Evolutionary conservation across 1,284 basidiomycete genomes (phyloP), one percentile per base, ranked within the genome.

Genomic region (Wolfiporia cocos): DNA sequence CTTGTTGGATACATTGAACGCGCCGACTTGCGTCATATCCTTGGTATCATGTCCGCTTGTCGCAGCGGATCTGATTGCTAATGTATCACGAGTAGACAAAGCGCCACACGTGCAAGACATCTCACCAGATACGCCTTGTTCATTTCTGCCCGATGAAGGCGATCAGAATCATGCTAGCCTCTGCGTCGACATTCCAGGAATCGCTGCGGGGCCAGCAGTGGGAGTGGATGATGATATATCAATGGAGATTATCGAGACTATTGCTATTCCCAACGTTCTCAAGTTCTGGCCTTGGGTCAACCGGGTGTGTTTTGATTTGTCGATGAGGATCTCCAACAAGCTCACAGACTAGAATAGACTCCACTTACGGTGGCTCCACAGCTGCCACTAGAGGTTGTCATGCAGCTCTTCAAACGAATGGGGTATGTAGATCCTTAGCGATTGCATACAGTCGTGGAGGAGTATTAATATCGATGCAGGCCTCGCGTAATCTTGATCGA

Each of bases 401-500:
- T 97, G 84, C 90, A 96, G 59, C 67, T 97, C 21, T 97, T 97
- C 71, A 89, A 93, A 56, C 78, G 91, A 37, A 88, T 97, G 84
- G 94, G 95, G 93, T 93, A 57, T 51, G 88, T 74, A 14, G 40
- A 14, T 21, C 35, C 31, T 29, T 19, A 20, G 12, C 15, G 7
- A 7, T 37, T 17, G 38, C 24, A 15, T 26, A 22, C 35, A 17
- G 20, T 29, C n/a, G 14, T 23, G 17, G 1, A 4, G n/a, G 34
- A 19, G n/a, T 4, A 11, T 22, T 46, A 26, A 44, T 19, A 30
- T 28, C 44, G 35, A 31, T 22, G 24, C 33, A 96, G 91, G 0
- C 96, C 96, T 1, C 83, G 94, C 14, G 90, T 96, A 12, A 93
- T 99, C 46, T 74, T 99, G 4, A 92, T 99, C 1, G 87, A 92